Conservation (phyloP, 2,329 filamentous ascomycete genomes). For the Leptographium wingfieldii region DNA sequence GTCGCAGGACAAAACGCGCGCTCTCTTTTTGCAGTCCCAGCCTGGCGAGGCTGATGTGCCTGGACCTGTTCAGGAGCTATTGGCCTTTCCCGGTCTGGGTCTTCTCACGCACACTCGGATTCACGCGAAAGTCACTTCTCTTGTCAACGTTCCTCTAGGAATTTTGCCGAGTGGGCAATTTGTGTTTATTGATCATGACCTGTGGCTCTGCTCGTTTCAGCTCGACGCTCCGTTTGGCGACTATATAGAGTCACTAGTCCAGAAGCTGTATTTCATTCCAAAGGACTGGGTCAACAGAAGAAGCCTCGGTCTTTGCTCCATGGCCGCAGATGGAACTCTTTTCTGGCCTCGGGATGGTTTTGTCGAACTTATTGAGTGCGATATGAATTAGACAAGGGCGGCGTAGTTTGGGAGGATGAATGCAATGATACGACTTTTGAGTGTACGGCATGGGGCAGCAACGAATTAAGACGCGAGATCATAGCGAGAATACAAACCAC, state of each 20-base stretch:
- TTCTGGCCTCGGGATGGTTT: not conserved
- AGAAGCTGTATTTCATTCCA: not conserved
- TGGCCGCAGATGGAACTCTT: not conserved
- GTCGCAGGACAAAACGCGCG: not conserved
- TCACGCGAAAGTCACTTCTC: not conserved
- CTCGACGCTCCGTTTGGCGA: not conserved
- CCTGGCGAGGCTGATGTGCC: not conserved
- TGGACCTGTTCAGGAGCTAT: not conserved
- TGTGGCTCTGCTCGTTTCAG: not conserved
- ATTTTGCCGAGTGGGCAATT: not conserved
- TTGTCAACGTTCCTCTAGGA: not conserved
- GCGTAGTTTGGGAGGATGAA: not conserved
- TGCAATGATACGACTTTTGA: not conserved
- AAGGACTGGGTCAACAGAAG: not conserved
- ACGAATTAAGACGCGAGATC: too few relatives aligned
- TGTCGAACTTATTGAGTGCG: not conserved
- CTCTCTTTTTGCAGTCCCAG: not conserved
- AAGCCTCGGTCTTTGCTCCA: not conserved
- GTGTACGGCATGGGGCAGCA: too few relatives aligned
- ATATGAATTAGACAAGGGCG: not conserved
- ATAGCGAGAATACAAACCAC: not conserved
- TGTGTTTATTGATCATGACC: not conserved
- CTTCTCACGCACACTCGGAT: not conserved
- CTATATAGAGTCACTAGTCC: not conserved
- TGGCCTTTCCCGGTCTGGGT: not conserved